phyloP scores from a whole-genome alignment of 331 rosid species.

The Arachis monticola region DNA sequence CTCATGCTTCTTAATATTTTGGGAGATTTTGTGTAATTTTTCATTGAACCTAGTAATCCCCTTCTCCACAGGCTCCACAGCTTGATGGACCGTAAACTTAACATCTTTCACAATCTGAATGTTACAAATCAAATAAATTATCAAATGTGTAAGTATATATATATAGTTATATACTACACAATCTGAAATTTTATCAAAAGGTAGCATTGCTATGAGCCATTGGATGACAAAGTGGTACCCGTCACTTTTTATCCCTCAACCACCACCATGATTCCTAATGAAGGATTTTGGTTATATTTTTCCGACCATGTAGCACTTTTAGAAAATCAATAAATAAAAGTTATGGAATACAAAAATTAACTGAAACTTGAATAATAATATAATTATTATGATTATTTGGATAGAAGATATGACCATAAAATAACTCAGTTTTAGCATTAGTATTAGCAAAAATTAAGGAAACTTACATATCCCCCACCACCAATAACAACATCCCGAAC shows the following conservation, averaged over 20 bases:
- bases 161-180: no score
- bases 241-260: no score
- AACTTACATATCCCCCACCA: constrained; percentile 92
- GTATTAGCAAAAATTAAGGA: constrained; percentile 25
- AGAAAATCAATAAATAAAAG: constrained; percentile 11
- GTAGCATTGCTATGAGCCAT: no score
- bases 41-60: constrained; percentile 85
- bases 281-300: no score
- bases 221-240: no score
- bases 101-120: constrained; percentile 89
- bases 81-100: constrained; percentile 93
- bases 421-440: constrained; percentile 7
- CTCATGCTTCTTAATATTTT: constrained; percentile 88
- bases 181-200: no score
- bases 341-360: neutral
- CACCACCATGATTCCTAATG: no score
- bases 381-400: neutral
- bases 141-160: neutral
- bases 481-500: constrained; percentile 93
- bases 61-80: constrained; percentile 96
- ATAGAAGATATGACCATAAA: neutral
- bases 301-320: neutral
- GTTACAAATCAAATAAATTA: constrained; percentile 33
- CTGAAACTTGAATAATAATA: neutral
- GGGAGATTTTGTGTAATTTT: constrained; percentile 75